Evolutionary conservation across 78 protist genomes (phyloP).

Genomic region (Emiliania huxleyi): DNA sequence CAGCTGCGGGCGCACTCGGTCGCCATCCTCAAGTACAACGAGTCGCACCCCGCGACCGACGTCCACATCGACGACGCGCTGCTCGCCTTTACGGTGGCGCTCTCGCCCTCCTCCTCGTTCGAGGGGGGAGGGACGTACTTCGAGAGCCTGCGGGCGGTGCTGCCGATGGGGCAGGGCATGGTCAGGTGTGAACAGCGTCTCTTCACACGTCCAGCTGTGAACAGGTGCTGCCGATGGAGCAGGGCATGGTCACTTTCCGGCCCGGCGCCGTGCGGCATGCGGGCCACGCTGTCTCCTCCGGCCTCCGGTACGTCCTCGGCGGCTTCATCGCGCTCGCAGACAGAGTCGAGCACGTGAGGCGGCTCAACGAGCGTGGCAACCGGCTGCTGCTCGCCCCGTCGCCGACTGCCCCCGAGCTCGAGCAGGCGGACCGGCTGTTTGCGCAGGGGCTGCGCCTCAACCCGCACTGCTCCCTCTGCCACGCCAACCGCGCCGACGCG

Average conservation of each 20-base stretch:
- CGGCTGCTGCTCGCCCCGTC: background rate
- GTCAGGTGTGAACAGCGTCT: no score
- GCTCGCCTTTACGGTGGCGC: constrained; percentile 6
- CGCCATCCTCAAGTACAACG: constrained; percentile 17
- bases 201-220: no score
- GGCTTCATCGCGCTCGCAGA: constrained; percentile 21
- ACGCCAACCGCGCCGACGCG: background rate
- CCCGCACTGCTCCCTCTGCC: background rate
- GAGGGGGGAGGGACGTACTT: background rate
- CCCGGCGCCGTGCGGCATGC: background rate
- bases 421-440: background rate
- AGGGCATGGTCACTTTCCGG: background rate
- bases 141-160: background rate
- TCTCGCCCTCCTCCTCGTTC: background rate
- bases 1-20: background rate
- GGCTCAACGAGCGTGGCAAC: constrained; percentile 19
- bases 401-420: background rate
- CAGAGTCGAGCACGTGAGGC: constrained; percentile 7
- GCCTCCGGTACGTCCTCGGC: constrained; percentile 1
- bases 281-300: background rate
- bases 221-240: background rate
- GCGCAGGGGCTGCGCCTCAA: background rate
- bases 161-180: constrained; percentile 2
- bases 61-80: constrained; percentile 4
- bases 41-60: background rate